Conservation (phyloP, 768 basidiomycete species). For the Suillus occidentalis region DNA sequence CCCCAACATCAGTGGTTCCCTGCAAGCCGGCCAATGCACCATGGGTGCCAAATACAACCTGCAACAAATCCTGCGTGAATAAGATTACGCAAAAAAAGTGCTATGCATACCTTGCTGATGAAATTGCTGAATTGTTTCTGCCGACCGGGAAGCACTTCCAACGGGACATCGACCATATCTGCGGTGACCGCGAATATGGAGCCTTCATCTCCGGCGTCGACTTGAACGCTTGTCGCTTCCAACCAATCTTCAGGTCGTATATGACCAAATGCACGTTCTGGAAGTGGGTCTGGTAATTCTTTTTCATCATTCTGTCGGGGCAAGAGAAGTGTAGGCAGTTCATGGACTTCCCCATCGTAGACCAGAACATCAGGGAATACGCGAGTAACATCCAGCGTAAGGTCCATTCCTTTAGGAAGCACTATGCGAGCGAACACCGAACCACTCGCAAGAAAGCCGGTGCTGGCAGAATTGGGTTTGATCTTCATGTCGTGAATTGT, state of each 20-base stretch:
- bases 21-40: conserved; percentile 71
- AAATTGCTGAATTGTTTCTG: conserved; percentile 76
- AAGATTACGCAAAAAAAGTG: conserved; percentile 6
- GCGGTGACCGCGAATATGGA: conserved; percentile 61
- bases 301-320: conserved; percentile 38
- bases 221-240: conserved; percentile 40
- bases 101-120: conserved; percentile 62
- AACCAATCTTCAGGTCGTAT: conserved; percentile 76
- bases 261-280: conserved; percentile 72
- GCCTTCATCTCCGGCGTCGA: conserved; percentile 48
- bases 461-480: conserved; percentile 39
- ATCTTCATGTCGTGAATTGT: conserved; percentile 78
- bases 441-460: conserved; percentile 64
- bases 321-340: conserved; percentile 13
- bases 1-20: conserved; percentile 61
- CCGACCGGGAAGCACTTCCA: conserved; percentile 77
- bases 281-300: conserved; percentile 64
- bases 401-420: conserved; percentile 67
- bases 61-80: conserved; percentile 7
- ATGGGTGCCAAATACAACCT: conserved; percentile 68
- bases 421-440: conserved; percentile 64
- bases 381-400: conserved; percentile 59
- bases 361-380: conserved; percentile 78
- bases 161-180: conserved; percentile 67
- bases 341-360: conserved; percentile 69